Conservation (phyloP, 2,329 filamentous ascomycete genomes). For the Venturia oleaginea region DNA sequence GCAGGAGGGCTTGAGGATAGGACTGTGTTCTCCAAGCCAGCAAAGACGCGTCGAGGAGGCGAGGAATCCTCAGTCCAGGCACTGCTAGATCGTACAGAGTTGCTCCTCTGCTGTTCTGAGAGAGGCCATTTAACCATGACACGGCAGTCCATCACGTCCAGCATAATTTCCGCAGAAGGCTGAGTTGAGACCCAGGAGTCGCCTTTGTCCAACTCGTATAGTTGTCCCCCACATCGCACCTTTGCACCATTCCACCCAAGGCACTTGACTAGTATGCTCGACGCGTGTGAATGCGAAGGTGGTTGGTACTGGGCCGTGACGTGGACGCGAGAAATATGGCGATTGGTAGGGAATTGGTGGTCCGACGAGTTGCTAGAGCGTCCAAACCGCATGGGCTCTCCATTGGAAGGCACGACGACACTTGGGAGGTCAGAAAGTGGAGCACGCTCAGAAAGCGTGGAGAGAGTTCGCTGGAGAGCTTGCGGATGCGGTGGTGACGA, state of each 20-base stretch:
- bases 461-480: constrained; percentile 50
- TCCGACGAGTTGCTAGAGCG: constrained; percentile 93
- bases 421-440: constrained; percentile 78
- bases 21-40: constrained; percentile 29
- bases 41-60: constrained; percentile 21
- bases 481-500: constrained; percentile 59
- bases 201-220: constrained; percentile 78
- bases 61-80: constrained; percentile 51
- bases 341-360: constrained; percentile 86
- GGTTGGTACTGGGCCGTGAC: constrained; percentile 78
- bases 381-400: constrained; percentile 77
- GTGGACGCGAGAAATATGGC: constrained; percentile 86
- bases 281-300: constrained; percentile 56
- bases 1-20: constrained; percentile 52
- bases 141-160: constrained; percentile 88
- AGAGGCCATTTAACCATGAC: constrained; percentile 85
- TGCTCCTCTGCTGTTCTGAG: constrained; percentile 34
- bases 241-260: constrained; percentile 93
- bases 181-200: constrained; percentile 87
- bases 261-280: constrained; percentile 81
- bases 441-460: constrained; percentile 64
- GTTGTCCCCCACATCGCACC: constrained; percentile 80
- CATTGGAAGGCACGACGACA: constrained; percentile 70
- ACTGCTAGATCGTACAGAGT: constrained; percentile 53
- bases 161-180: constrained; percentile 79